Evolutionary conservation across 208 protist genomes (phyloP), one percentile per base, ranked within the genome.

Genomic region (Trypanosoma lewisi): DNA sequence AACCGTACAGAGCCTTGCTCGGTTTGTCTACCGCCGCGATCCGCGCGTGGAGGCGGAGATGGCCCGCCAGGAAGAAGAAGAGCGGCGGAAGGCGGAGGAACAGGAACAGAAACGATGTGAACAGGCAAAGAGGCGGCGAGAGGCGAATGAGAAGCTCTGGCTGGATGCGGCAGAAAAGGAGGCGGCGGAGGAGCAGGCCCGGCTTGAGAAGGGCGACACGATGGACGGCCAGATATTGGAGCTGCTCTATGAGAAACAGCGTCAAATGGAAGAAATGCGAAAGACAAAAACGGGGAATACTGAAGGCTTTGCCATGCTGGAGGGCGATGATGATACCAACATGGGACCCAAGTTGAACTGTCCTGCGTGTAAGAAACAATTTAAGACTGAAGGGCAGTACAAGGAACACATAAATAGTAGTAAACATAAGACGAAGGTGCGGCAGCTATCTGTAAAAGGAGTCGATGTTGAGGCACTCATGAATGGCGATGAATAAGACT

Each of bases 341-440:
- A 36, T 58, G 30, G 53, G 21, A 33, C 6, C 4, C 16, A 75
- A 64, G 19, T 37, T 49, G 81, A 89, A 85, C 69, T 96, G 91
- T 66, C 76, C 80, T 14, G 85, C 85, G 3, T 96, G 91, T 68
- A 94, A 93, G 58, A 96, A 96, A 66, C 73, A 77, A 50, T 95
- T 94, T 73, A 91, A 91, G 59, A 80, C 75, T 21, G 74, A 77
- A 27, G 85, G 79, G n/a, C 86, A 93, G 73, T 93, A 78, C 59
- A 91, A 83, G 36, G 88, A 94, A 59, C 91, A 96, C 67, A 55
- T 95, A 28, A 81, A 88, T 58, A 95, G 88, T 63, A 85, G 70
- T 54, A 96, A 96, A 63, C 91, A 96, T 63, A 94, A 91, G 63
- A 83, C 85, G 23, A 91, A 88, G 73, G 54, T 95, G 57, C 89